Conservation (phyloP, 345 rosid genomes). For the Gossypium ekmanianum region DNA sequence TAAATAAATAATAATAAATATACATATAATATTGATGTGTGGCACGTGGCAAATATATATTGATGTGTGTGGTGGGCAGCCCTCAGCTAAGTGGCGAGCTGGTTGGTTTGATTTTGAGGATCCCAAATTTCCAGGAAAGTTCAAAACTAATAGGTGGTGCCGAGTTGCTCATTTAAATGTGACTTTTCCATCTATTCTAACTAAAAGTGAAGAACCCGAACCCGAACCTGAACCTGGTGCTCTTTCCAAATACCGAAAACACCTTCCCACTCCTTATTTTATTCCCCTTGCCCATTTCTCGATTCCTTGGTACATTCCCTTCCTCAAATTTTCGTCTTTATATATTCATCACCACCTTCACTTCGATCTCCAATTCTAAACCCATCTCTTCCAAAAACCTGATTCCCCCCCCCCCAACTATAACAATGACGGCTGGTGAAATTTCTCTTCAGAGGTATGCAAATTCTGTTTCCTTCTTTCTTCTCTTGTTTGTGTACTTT, state of each 20-base stretch:
- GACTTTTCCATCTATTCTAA: not conserved
- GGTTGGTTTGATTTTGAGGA: not conserved
- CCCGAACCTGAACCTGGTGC: slow-evolving; percentile 3
- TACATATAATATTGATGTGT: not conserved
- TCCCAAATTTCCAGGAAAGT: slow-evolving; percentile 2
- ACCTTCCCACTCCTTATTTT: not conserved
- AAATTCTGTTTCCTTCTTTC: not conserved
- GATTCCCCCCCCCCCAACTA: not conserved
- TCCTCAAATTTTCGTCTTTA: not conserved
- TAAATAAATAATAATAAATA: not conserved
- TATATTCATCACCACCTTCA: not conserved
- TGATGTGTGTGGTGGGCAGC: not conserved
- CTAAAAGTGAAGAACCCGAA: not conserved
- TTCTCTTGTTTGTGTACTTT: too few relatives aligned
- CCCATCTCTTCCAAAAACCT: not conserved
- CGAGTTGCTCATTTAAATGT: not conserved
- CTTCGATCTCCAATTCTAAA: not conserved
- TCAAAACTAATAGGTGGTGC: not conserved
- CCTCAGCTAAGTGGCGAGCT: not conserved
- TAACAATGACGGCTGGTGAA: not conserved
- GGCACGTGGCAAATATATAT: not conserved
- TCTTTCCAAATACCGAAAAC: not conserved
- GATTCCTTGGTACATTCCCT: slow-evolving; percentile 6
- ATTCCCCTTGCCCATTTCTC: not conserved
- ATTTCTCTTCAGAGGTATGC: slow-evolving; percentile 4